Evolutionary conservation across 2,329 filamentous ascomycete genomes (phyloP).

Genomic region (Arthrinium puccinioides): DNA sequence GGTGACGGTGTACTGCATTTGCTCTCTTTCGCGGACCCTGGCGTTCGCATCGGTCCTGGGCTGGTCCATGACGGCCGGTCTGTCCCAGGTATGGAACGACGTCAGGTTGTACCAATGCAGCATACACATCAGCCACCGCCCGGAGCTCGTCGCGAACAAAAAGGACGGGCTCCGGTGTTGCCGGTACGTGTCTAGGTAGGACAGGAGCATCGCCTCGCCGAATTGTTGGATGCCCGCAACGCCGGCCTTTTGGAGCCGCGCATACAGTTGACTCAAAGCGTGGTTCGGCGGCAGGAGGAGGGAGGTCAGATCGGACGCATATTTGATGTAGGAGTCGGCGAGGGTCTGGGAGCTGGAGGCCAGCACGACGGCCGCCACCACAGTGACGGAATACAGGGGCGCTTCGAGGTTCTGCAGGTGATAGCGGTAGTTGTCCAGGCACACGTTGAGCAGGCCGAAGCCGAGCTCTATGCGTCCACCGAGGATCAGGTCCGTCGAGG

Average conservation of each 20-base stretch:
- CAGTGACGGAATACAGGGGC: constrained; percentile 21
- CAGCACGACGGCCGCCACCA: constrained; percentile 19
- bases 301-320: constrained; percentile 17
- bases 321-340: constrained; percentile 16
- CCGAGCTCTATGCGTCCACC: constrained; percentile 18
- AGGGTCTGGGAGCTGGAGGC: constrained; percentile 13
- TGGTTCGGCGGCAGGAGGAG: constrained; percentile 15
- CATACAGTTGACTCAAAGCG: constrained; percentile 20
- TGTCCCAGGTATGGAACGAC: neutral
- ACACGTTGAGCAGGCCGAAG: constrained; percentile 17
- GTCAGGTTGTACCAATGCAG: neutral
- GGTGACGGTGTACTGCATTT: neutral
- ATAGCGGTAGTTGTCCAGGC: constrained; percentile 19
- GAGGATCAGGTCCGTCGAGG: constrained; percentile 20
- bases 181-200: neutral
- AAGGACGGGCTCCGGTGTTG: neutral
- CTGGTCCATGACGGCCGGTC: neutral
- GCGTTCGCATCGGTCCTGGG: neutral
- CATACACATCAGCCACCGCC: neutral
- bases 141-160: neutral
- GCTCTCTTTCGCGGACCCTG: neutral
- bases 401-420: constrained; percentile 18
- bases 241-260: constrained; percentile 5
- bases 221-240: neutral
- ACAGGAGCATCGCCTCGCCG: neutral